Conservation (phyloP, 2,329 filamentous ascomycete species). For the Gaeumannomyces tritici region DNA sequence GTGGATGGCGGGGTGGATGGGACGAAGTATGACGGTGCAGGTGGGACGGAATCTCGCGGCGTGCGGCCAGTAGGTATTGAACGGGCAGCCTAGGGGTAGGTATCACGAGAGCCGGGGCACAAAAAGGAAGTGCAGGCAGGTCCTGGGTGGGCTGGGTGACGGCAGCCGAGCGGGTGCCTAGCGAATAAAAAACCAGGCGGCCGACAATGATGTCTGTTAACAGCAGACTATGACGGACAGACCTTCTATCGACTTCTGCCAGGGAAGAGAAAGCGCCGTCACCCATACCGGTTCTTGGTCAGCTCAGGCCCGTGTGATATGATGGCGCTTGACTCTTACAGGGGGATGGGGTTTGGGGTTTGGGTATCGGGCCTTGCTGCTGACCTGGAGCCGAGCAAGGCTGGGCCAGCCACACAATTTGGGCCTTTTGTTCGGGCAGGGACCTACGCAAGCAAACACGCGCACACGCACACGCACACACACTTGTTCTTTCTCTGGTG, state of each 20-base stretch:
- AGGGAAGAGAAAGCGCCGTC: neutral
- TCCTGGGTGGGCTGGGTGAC: neutral
- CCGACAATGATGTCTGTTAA: neutral
- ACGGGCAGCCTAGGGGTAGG: too few relatives aligned
- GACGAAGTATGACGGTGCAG: neutral
- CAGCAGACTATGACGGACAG: neutral
- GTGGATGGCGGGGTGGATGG: neutral
- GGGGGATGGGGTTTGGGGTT: neutral
- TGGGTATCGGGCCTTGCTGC: neutral
- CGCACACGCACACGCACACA: neutral
- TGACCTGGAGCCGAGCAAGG: neutral
- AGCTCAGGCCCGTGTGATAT: neutral
- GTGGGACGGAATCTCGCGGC: neutral
- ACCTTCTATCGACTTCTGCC: neutral
- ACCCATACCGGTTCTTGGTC: neutral
- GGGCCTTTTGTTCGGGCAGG: neutral
- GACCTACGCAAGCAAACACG: neutral
- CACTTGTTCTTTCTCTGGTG: too few relatives aligned
- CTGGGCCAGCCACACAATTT: neutral
- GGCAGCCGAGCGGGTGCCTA: too few relatives aligned
- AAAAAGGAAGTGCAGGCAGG: neutral
- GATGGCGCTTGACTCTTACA: neutral
- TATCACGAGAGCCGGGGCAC: neutral
- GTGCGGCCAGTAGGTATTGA: too few relatives aligned
- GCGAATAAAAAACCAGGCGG: neutral